phyloP scores from a whole-genome alignment of 139 green algal species.

The Closterium sp. region DNA sequence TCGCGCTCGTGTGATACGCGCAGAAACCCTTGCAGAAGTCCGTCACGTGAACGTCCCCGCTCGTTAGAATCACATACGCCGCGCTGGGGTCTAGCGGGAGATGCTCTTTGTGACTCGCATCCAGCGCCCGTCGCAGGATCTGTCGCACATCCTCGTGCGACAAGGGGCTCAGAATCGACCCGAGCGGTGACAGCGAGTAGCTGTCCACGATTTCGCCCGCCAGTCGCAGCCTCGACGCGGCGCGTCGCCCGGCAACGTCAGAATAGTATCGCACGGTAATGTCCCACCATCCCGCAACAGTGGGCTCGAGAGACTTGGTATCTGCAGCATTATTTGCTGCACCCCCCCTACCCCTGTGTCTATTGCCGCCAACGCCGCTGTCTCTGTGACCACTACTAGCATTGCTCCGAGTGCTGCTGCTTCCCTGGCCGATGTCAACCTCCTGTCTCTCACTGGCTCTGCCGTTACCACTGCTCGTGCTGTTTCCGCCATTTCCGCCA shows the following conservation, averaged over 20 bases:
- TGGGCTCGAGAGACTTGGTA: no score
- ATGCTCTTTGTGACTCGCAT: neutral
- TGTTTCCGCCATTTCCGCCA: no score
- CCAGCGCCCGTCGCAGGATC: neutral
- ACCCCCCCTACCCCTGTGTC: no score
- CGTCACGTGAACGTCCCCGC: neutral
- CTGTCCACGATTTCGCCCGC: neutral
- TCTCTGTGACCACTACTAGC: neutral
- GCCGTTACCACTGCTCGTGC: no score
- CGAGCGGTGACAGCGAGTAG: neutral
- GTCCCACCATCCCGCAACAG: slow-evolving; percentile 4
- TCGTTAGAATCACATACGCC: slow-evolving; percentile 8
- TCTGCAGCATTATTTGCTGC: no score
- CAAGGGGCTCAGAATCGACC: neutral
- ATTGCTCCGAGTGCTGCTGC: neutral
- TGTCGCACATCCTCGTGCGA: neutral
- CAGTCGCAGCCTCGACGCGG: neutral
- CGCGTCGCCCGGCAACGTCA: neutral
- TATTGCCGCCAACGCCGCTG: no score
- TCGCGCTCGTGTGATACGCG: slow-evolving; percentile 9
- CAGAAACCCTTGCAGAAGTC: neutral
- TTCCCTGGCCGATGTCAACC: no score
- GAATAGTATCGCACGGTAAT: neutral
- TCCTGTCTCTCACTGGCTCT: no score
- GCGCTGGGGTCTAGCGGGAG: neutral